Evolutionary conservation across 2,329 filamentous ascomycete genomes (phyloP).

Genomic region (Sporothrix humicola): DNA sequence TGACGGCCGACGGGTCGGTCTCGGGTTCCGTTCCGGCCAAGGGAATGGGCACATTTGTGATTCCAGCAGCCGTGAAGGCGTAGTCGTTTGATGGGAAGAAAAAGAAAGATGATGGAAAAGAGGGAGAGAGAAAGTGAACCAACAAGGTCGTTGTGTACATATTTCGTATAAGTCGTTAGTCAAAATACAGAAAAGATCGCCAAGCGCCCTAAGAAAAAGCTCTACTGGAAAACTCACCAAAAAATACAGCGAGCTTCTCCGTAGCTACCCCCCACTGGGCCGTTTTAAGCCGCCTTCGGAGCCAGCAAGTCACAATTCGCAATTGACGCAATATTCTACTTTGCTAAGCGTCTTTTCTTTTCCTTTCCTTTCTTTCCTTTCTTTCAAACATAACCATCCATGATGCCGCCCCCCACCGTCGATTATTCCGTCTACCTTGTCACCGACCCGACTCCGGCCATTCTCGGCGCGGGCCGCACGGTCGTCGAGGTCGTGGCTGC

Average conservation of each 20-base stretch:
- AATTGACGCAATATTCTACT: constrained; percentile 16
- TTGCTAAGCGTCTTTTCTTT: neutral
- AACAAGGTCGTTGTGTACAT: neutral
- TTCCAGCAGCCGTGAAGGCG: constrained; percentile 23
- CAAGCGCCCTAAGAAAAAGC: constrained; percentile 7
- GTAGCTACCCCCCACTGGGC: constrained; percentile 22
- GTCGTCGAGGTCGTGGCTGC: constrained; percentile 75
- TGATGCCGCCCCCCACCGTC: constrained; percentile 44
- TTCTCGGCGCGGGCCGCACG: constrained; percentile 70
- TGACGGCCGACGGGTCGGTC: constrained; percentile 36
- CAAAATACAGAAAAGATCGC: constrained; percentile 1
- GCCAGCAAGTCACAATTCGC: neutral
- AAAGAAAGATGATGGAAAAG: neutral
- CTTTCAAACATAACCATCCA: neutral
- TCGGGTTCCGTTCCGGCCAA: constrained; percentile 33
- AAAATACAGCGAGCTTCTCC: neutral
- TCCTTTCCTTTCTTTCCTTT: too few relatives aligned
- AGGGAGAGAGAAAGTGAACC: neutral
- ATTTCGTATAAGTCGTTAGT: constrained; percentile 22
- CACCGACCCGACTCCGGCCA: constrained; percentile 87
- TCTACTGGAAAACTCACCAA: too few relatives aligned
- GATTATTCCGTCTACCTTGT: constrained; percentile 90
- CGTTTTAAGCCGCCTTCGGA: constrained; percentile 31
- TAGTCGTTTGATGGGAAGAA: neutral
- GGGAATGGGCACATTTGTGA: constrained; percentile 34